Evolutionary conservation across 2,329 filamentous ascomycete species (phyloP), one percentile per base, ranked within the genome.

Genomic region (Diplodia mutila): DNA sequence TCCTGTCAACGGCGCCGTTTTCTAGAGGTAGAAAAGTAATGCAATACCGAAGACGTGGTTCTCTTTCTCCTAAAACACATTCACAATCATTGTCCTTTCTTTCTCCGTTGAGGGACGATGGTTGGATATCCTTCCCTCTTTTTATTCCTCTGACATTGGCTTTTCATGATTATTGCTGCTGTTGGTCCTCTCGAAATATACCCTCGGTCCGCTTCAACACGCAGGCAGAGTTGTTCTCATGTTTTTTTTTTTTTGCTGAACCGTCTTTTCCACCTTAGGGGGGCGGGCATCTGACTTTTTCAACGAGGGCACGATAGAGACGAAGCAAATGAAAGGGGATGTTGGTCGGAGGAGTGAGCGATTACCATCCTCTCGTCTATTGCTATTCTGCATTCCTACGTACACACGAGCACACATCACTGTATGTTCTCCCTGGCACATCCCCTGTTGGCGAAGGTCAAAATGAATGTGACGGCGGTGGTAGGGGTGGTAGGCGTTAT

Each of bases 171-270:
- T 37, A 12, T 34, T 34, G 12, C 12, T 63, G 46, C 42, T 34
- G n/a, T n/a, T n/a, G 11, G n/a, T n/a, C 12, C n/a, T 29, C 12
- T 21, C 34, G 8, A 3, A 9, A 32, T n/a, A 63, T 63, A 63
- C 59, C 59, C 59, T 51, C 46, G 29, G 59, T 48, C 49, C 49
- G 49, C 61, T 65, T 65, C 61, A 65, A 65, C 61, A 65, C 23
- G 61, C 61, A 49, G 61, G 34, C 34, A 34, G 49, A 39, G 46
- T 18, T 63, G 8, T 32, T 32, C 4, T 25, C 11, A 37, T 25
- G n/a, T 32, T 32, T 32, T 29, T 29, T 29, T 29, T 3, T 29
- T 6, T 27, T 27, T 27, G 11, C 12, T 27, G 49, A 4, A 3
- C 42, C 18, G n/a, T 46, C n/a, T 18, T 42, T 42, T 42, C 14